phyloP scores from a whole-genome alignment of 2,329 filamentous ascomycete species.

The Epichloe glyceriae region DNA sequence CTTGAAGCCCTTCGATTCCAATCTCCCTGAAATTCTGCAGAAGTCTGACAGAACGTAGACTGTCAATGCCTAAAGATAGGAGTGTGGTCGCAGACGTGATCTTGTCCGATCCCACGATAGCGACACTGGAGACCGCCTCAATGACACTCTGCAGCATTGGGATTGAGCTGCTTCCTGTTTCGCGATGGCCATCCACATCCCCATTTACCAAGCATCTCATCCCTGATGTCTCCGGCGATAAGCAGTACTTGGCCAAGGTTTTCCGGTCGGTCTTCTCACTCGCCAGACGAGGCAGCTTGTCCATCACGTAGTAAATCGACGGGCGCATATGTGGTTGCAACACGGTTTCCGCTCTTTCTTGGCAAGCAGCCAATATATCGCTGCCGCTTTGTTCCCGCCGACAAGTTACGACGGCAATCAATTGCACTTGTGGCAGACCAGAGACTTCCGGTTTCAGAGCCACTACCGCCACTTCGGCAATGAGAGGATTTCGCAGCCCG shows the following conservation, averaged over 20 bases:
- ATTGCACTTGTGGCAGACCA: neutral
- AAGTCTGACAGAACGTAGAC: constrained; percentile 21
- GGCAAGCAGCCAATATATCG: neutral
- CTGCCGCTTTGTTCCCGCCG: neutral
- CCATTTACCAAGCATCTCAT: neutral
- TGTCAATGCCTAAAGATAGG: constrained; percentile 17
- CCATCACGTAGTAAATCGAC: constrained; percentile 34
- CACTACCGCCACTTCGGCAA: neutral
- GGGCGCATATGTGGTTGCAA: constrained; percentile 51
- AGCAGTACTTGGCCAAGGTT: neutral
- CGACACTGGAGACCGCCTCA: neutral
- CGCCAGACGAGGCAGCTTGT: constrained; percentile 40
- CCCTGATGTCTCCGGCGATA: neutral
- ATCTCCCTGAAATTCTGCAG: constrained; percentile 17
- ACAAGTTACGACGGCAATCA: neutral
- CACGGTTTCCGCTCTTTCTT: constrained; percentile 16
- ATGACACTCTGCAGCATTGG: neutral
- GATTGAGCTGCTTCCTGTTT: neutral
- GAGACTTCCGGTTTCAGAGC: neutral
- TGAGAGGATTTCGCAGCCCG: constrained; percentile 13
- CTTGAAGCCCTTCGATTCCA: neutral
- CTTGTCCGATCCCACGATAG: neutral
- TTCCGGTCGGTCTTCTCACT: constrained; percentile 51
- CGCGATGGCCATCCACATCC: neutral
- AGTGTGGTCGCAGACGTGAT: neutral